A percentile compares a stretch with the other conserved stretches of the same genome.
Conservation (phyloP, 1,139 yeast species). For the Geotrichum citri-aurantii region DNA sequence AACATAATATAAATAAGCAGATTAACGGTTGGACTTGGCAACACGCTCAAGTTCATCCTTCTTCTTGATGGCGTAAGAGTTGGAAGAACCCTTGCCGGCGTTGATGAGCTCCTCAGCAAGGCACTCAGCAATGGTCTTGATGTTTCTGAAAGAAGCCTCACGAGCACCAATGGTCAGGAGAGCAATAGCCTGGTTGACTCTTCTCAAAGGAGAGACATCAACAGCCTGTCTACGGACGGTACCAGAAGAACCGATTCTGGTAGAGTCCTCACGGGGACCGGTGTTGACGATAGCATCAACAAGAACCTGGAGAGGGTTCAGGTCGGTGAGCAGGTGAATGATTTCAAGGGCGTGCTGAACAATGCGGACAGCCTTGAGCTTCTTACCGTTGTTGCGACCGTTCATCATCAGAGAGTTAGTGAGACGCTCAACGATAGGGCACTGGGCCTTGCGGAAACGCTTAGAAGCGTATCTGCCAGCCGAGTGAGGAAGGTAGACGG, state of each 20-base stretch:
- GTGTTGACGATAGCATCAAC: constrained; percentile 99
- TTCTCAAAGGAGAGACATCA: constrained; percentile 99
- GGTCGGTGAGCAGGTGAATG: constrained; percentile 95
- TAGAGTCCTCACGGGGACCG: constrained; percentile 99
- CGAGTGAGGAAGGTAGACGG: constrained; percentile 97
- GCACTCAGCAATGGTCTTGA: constrained; percentile 99
- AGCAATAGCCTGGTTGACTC: constrained; percentile 99
- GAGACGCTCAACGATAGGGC: constrained; percentile 98
- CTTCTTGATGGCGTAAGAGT: constrained; percentile 99
- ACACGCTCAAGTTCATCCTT: constrained; percentile 99
- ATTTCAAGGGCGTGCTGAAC: constrained; percentile 98
- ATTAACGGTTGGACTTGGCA: constrained; percentile 99
- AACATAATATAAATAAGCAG: constrained; percentile 8
- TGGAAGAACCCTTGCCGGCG: constrained; percentile 99
- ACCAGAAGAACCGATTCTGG: constrained; percentile 99
- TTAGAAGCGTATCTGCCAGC: constrained; percentile 99
- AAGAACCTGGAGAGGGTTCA: constrained; percentile 98
- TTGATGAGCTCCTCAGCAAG: constrained; percentile 99
- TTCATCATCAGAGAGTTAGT: constrained; percentile 99
- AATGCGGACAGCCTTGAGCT: constrained; percentile 99
- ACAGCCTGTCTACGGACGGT: constrained; percentile 99
- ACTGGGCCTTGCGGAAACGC: constrained; percentile 99
- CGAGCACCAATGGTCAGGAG: constrained; percentile 99
- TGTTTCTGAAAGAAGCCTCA: constrained; percentile 99
- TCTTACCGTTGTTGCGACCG: constrained; percentile 99